Conservation (phyloP, 2,329 filamentous ascomycete genomes). For the Rutstroemia sp. region DNA sequence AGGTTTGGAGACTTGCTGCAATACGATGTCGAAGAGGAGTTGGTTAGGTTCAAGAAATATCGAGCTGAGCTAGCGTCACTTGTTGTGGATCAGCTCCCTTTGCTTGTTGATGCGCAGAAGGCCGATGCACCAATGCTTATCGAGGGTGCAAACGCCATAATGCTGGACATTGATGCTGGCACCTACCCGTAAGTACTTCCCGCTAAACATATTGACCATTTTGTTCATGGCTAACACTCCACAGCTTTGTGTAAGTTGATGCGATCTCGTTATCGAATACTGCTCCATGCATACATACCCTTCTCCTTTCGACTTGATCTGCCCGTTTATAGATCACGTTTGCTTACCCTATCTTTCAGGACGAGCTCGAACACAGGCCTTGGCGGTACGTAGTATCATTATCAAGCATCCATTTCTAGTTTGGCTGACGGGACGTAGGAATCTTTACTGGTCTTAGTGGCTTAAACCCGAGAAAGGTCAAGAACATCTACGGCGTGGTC, state of each 20-base stretch:
- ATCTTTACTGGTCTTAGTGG: slow-evolving; percentile 55
- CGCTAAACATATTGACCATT: neutral
- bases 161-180: slow-evolving; percentile 56
- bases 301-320: neutral
- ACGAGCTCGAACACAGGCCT: slow-evolving; percentile 34
- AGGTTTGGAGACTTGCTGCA: slow-evolving; percentile 59
- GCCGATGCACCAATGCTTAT: slow-evolving; percentile 54
- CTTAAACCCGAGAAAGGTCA: slow-evolving; percentile 53
- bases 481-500: slow-evolving; percentile 56
- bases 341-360: neutral
- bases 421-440: slow-evolving; percentile 33
- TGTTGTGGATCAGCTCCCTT: slow-evolving; percentile 55
- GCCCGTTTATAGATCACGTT: neutral
- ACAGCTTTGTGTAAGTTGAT: neutral
- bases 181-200: slow-evolving; percentile 40
- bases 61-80: slow-evolving; percentile 50
- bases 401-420: neutral
- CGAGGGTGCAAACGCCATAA: slow-evolving; percentile 61
- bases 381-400: slow-evolving; percentile 39
- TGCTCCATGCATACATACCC: neutral
- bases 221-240: neutral
- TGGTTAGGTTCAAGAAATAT: slow-evolving; percentile 51
- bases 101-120: slow-evolving; percentile 54
- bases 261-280: neutral
- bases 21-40: slow-evolving; percentile 63